phyloP scores from a whole-genome alignment of 768 basidiomycete genomes.

The Boletus pseudopeckii region DNA sequence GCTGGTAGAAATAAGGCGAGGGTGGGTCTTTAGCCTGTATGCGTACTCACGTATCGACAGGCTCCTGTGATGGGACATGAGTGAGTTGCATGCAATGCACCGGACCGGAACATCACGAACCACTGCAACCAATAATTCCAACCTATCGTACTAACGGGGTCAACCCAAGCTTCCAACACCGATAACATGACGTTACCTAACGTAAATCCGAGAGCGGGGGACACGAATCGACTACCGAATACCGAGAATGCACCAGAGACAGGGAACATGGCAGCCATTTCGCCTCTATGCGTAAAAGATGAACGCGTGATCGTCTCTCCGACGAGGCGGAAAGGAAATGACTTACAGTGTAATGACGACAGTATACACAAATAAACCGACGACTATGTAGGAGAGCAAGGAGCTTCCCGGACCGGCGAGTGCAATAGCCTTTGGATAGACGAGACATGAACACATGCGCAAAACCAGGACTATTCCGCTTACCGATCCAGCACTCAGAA shows the following conservation, averaged over 20 bases:
- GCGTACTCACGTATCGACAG: slow-evolving; percentile 36
- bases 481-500: slow-evolving; percentile 56
- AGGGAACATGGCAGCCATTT: slow-evolving; percentile 64
- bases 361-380: slow-evolving; percentile 56
- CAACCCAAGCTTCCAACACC: background rate
- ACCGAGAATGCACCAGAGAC: slow-evolving; percentile 60
- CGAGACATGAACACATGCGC: background rate
- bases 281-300: slow-evolving; percentile 39
- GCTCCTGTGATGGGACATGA: slow-evolving; percentile 27
- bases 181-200: slow-evolving; percentile 34
- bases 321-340: background rate
- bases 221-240: slow-evolving; percentile 57
- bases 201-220: slow-evolving; percentile 57
- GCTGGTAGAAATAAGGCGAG: slow-evolving; percentile 33
- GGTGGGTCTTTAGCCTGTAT: background rate
- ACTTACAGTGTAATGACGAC: slow-evolving; percentile 57
- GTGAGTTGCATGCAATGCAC: background rate
- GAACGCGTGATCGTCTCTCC: background rate
- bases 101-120: slow-evolving; percentile 15
- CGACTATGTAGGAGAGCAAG: slow-evolving; percentile 56
- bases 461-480: slow-evolving; percentile 5
- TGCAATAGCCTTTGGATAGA: slow-evolving; percentile 41
- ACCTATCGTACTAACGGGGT: slow-evolving; percentile 26
- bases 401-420: slow-evolving; percentile 60
- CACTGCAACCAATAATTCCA: slow-evolving; percentile 61